phyloP scores from a whole-genome alignment of 179 eudicot genomes.

The Monotropa hypopitys region DNA sequence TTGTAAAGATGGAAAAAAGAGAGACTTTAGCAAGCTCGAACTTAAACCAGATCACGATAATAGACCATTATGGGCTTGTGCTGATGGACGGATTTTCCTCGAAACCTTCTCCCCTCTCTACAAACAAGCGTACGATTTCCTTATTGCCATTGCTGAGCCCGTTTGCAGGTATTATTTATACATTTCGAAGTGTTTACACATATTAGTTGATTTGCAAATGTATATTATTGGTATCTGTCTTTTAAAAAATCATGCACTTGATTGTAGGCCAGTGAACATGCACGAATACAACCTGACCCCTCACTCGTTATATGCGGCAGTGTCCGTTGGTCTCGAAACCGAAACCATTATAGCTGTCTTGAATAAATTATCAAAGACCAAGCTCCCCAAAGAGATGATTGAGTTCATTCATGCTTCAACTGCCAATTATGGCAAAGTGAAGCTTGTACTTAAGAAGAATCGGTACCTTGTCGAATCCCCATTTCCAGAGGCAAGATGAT shows the following conservation, averaged over 20 bases:
- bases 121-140: slow-evolving; percentile 96
- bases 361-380: slow-evolving; percentile 81
- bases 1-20: slow-evolving; percentile 44
- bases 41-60: slow-evolving; percentile 80
- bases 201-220: background rate
- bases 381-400: slow-evolving; percentile 93
- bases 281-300: slow-evolving; percentile 97
- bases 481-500: slow-evolving; percentile 70
- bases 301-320: slow-evolving; percentile 91
- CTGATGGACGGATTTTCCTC: slow-evolving; percentile 91
- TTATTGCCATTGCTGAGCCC: slow-evolving; percentile 93
- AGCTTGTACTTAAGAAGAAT: slow-evolving; percentile 93
- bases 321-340: slow-evolving; percentile 92
- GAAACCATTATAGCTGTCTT: slow-evolving; percentile 72
- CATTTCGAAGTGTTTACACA: background rate
- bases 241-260: slow-evolving; percentile 1
- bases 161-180: slow-evolving; percentile 68
- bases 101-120: slow-evolving; percentile 87
- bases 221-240: background rate
- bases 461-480: slow-evolving; percentile 87
- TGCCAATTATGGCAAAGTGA: slow-evolving; percentile 95
- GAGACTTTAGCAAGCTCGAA: slow-evolving; percentile 78
- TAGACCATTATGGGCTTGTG: slow-evolving; percentile 97
- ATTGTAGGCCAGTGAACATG: slow-evolving; percentile 83
- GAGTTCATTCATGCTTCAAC: slow-evolving; percentile 84